Percentiles rank a stretch among this genome's conserved stretches.
Evolutionary conservation across 805 yeast species (phyloP).

Genomic region (Saccharomycopsis sp.): DNA sequence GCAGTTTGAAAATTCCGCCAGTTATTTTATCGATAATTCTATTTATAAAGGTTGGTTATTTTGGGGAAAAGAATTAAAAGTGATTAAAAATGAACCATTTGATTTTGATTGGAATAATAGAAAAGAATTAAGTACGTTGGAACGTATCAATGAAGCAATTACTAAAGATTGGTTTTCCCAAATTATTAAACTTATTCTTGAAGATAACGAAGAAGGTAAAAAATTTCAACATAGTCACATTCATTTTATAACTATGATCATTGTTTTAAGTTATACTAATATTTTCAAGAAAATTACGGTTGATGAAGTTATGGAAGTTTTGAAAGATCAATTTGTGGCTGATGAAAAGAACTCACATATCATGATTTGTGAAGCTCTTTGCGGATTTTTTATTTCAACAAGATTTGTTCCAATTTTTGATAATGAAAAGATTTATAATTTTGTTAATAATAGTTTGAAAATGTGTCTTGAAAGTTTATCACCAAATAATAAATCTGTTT

Average conservation of each 20-base stretch:
- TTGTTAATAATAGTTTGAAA: conserved; percentile 29
- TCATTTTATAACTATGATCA: conserved; percentile 39
- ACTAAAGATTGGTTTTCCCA: conserved; percentile 48
- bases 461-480: conserved; percentile 49
- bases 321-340: conserved; percentile 41
- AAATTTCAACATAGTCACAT: conserved; percentile 60
- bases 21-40: conserved; percentile 47
- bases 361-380: conserved; percentile 56
- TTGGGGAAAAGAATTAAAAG: conserved; percentile 54
- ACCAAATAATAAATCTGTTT: conserved; percentile 62
- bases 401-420: conserved; percentile 26
- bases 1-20: conserved; percentile 33
- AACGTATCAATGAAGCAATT: conserved; percentile 33
- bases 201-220: conserved; percentile 60
- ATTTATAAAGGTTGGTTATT: conserved; percentile 58
- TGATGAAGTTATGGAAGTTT: conserved; percentile 41
- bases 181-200: conserved; percentile 40
- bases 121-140: conserved; percentile 34
- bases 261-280: conserved; percentile 38
- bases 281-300: conserved; percentile 33
- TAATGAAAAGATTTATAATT: conserved; percentile 19
- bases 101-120: conserved; percentile 25
- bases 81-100: conserved; percentile 26
- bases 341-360: conserved; percentile 73
- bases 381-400: conserved; percentile 49